Evolutionary conservation across 768 basidiomycete species (phyloP).

Genomic region (Pleurotus sapidus): DNA sequence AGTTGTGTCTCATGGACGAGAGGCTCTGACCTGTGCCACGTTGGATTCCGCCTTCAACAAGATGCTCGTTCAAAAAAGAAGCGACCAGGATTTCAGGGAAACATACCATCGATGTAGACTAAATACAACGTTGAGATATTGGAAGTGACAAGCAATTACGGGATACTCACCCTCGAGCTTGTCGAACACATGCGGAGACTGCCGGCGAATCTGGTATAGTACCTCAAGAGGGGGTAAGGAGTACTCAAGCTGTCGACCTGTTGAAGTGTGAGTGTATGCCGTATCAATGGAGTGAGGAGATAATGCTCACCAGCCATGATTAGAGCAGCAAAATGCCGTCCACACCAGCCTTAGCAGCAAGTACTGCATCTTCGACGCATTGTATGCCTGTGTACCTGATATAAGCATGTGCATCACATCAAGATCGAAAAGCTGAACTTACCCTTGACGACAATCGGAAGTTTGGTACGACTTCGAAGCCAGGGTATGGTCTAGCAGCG

Average conservation of each 20-base stretch:
- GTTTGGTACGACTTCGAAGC: constrained; percentile 63
- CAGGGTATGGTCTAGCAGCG: constrained; percentile 49
- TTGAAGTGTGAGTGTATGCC: background rate
- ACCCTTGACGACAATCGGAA: constrained; percentile 80
- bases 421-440: background rate
- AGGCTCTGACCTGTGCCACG: constrained; percentile 69
- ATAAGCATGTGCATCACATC: background rate
- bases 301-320: constrained; percentile 83
- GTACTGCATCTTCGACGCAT: constrained; percentile 81
- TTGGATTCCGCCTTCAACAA: constrained; percentile 51
- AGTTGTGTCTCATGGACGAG: background rate
- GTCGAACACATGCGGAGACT: constrained; percentile 72
- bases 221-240: constrained; percentile 80
- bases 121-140: background rate
- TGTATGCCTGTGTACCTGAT: constrained; percentile 51
- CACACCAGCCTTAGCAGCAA: constrained; percentile 80
- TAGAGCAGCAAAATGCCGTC: constrained; percentile 88
- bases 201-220: constrained; percentile 66
- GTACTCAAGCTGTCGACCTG: constrained; percentile 83
- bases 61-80: background rate
- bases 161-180: constrained; percentile 57
- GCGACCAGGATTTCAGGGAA: background rate
- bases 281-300: background rate
- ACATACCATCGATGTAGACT: constrained; percentile 85
- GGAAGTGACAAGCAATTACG: constrained; percentile 8